A percentile compares a stretch with the other conserved stretches of the same genome.
Evolutionary conservation across 495 filamentous ascomycete species (phyloP).

Genomic region (Bathelium albidoporum): DNA sequence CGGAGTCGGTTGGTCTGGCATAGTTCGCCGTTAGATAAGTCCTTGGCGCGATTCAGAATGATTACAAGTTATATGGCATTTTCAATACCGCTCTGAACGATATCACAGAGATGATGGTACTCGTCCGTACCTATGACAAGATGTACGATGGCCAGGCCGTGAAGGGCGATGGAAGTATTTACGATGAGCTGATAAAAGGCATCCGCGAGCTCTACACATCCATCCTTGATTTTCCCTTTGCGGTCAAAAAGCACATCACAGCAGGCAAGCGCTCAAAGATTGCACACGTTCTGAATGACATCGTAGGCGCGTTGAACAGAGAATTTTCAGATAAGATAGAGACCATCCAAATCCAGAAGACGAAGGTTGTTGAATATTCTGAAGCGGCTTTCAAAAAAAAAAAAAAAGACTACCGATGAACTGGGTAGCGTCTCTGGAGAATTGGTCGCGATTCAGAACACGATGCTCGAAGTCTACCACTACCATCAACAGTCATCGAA

Average conservation of each 20-base stretch:
- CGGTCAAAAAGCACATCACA: constrained; percentile 12
- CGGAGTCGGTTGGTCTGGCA: constrained; percentile 13
- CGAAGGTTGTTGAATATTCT: background rate
- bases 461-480: background rate
- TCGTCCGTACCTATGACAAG: constrained; percentile 12
- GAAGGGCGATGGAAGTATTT: constrained; percentile 5
- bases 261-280: constrained; percentile 11
- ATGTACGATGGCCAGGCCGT: constrained; percentile 4
- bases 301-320: background rate
- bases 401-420: background rate
- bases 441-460: background rate
- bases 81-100: constrained; percentile 11
- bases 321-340: background rate
- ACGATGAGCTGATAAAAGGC: constrained; percentile 8
- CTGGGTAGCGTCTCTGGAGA: background rate
- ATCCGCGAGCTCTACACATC: constrained; percentile 9
- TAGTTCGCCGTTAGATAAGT: constrained; percentile 13
- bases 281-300: constrained; percentile 8
- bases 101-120: constrained; percentile 14
- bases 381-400: background rate
- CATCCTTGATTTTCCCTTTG: constrained; percentile 8
- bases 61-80: constrained; percentile 15
- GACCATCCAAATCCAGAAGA: background rate
- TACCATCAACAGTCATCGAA: background rate
- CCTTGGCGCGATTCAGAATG: constrained; percentile 12